Conservation (phyloP, 306 rosid genomes). For the Potentilla sterilis region DNA sequence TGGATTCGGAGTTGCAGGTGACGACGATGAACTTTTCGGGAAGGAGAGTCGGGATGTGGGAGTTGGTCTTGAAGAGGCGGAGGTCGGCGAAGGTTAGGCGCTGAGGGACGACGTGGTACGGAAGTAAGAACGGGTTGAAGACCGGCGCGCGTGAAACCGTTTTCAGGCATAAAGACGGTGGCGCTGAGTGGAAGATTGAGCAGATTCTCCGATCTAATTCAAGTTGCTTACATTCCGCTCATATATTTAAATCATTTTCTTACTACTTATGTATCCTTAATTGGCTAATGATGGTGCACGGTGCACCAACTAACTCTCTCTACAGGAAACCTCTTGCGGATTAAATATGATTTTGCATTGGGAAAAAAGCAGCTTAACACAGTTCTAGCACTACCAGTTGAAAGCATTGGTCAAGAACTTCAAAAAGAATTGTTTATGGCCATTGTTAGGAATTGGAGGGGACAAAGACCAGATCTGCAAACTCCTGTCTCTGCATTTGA, state of each 20-base stretch:
- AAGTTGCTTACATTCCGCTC: background rate
- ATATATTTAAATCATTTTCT: background rate
- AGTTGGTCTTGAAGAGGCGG: constrained; percentile 38
- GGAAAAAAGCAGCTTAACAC: constrained; percentile 45
- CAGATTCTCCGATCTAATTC: constrained; percentile 8
- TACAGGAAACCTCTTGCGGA: constrained; percentile 56
- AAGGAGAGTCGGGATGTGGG: constrained; percentile 73
- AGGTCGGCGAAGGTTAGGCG: constrained; percentile 69
- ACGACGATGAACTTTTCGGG: constrained; percentile 45
- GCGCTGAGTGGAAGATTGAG: constrained; percentile 37
- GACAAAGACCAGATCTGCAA: constrained; percentile 58
- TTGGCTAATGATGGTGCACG: constrained; percentile 14
- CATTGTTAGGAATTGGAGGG: constrained; percentile 69
- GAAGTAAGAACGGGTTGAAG: constrained; percentile 45
- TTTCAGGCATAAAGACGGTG: constrained; percentile 63
- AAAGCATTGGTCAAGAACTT: constrained; percentile 42
- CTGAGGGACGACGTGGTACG: constrained; percentile 71
- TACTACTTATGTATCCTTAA: constrained; percentile 17
- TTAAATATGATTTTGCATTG: constrained; percentile 42
- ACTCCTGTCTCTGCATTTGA: constrained; percentile 72
- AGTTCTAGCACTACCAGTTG: constrained; percentile 48
- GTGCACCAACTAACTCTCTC: too few relatives aligned
- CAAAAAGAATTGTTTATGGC: constrained; percentile 44
- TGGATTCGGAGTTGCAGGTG: constrained; percentile 43
- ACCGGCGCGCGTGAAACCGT: background rate